These are phyloP conservation scores for Yamadazyma dendronema DNA, from an alignment of 1,139 yeast species.

Conservation along the genomic window DNA sequence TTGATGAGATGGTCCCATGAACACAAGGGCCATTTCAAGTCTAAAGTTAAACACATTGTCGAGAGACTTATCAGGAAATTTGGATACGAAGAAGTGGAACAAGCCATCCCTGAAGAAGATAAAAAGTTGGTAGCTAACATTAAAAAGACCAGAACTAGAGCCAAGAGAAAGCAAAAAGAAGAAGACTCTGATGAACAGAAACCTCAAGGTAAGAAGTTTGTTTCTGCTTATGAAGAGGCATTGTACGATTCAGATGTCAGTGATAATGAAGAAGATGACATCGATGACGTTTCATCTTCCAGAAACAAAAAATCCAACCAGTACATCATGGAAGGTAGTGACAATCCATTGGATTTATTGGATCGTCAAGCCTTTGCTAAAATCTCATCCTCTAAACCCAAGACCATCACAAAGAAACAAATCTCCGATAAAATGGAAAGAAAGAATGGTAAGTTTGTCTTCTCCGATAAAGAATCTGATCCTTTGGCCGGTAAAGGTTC, in stretches of 20 bases:
- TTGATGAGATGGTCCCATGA: slow-evolving; percentile 93
- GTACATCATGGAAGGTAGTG: slow-evolving; percentile 75
- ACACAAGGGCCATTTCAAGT: slow-evolving; percentile 90
- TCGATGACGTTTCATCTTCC: too few relatives aligned
- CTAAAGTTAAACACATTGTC: slow-evolving; percentile 86
- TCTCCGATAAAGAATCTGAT: slow-evolving; percentile 49
- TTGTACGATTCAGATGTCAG: slow-evolving; percentile 57
- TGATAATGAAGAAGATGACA: slow-evolving; percentile 40
- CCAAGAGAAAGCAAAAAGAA: slow-evolving; percentile 64
- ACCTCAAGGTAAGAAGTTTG: slow-evolving; percentile 47
- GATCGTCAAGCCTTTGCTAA: slow-evolving; percentile 84
- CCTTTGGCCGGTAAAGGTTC: slow-evolving; percentile 46
- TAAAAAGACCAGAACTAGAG: slow-evolving; percentile 80
- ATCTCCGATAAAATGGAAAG: slow-evolving; percentile 51
- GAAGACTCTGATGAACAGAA: slow-evolving; percentile 21
- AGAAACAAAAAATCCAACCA: slow-evolving; percentile 33
- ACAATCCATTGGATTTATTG: slow-evolving; percentile 84
- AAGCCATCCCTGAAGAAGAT: slow-evolving; percentile 85
- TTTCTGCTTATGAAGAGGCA: slow-evolving; percentile 87
- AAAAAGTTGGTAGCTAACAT: slow-evolving; percentile 78
- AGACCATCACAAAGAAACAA: slow-evolving; percentile 47
- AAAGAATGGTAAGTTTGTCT: slow-evolving; percentile 53
- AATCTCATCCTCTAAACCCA: slow-evolving; percentile 82
- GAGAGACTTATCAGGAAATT: slow-evolving; percentile 89
- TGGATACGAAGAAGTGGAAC: slow-evolving; percentile 78